Evolutionary conservation across 2,329 filamentous ascomycete species (phyloP).

Genomic region (Samsoniella hepiali): DNA sequence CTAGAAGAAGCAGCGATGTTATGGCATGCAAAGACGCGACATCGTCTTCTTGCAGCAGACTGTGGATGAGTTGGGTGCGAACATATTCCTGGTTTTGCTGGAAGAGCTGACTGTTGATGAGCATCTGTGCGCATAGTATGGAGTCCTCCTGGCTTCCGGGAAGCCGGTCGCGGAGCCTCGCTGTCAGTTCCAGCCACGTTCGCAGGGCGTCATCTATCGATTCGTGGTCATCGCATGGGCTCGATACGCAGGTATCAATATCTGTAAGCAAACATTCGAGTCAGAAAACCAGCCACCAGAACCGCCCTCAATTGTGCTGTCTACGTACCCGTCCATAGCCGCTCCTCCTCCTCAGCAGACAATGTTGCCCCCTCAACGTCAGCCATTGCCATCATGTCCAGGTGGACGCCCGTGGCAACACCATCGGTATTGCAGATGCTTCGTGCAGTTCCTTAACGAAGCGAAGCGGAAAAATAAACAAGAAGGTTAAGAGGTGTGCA

Average conservation of each 20-base stretch:
- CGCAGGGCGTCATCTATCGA: conserved; percentile 81
- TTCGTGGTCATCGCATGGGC: conserved; percentile 50
- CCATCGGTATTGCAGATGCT: conserved; percentile 31
- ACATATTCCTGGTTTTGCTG: conserved; percentile 76
- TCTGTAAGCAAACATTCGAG: conserved; percentile 34
- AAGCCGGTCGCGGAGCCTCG: conserved; percentile 71
- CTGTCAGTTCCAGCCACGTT: conserved; percentile 75
- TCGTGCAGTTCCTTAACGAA: neutral
- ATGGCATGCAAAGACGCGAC: conserved; percentile 75
- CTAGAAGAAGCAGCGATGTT: conserved; percentile 78
- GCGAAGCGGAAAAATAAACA: neutral
- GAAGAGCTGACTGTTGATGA: conserved; percentile 76
- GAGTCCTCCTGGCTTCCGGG: conserved; percentile 76
- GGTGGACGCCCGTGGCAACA: conserved; percentile 26
- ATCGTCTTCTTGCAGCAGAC: conserved; percentile 86
- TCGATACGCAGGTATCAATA: conserved; percentile 45
- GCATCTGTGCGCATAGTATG: conserved; percentile 72
- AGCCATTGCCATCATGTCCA: conserved; percentile 44
- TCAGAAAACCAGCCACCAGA: neutral
- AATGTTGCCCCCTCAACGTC: conserved; percentile 61
- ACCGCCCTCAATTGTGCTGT: neutral
- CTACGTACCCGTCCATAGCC: conserved; percentile 79
- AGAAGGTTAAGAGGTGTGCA: neutral
- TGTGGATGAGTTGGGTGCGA: conserved; percentile 87
- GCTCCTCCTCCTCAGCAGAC: conserved; percentile 72